Evolutionary conservation across 306 rosid genomes (phyloP), one percentile per base, ranked within the genome.

Genomic region (Pueraria montana): DNA sequence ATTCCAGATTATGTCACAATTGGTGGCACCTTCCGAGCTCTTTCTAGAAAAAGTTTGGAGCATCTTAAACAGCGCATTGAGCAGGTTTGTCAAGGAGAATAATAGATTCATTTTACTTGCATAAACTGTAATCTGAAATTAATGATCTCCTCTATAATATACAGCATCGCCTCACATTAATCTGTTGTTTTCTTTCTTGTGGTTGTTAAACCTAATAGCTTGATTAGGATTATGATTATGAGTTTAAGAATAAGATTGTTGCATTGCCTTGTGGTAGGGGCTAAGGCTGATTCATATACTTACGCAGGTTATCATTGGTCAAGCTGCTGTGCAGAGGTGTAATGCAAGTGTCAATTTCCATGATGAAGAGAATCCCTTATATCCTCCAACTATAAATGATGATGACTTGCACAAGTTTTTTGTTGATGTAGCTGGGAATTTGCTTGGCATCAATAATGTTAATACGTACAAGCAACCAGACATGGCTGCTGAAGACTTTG

Each of bases 1-100:
- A 93, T 95, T 85, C 99, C 99, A 40, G 98, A 95, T 84, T 93
- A 91, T 48, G 99, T 95, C 78, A 86, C 91, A 36, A 89, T 95
- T 71, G 98, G 94, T 4, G 99, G 99, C 77, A 95, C 98, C 63
- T 95, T 95, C 87, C 94, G 97, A 48, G 92, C 95, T 65, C 89
- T 94, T 77, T 77, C 91, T 26, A 74, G 34, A 82, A 83, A 88
- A 71, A 86, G 83, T 65, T 72, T 92, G n/a, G 2, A 53, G 77
- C 89, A 87, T 58, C 95, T 94, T 16, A 84, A 77, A 82, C 88
- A 88, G 46, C 94, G 95, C 6, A 90, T 94, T 77, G 78, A 87
- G 83, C 82, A 92, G 95, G 98, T 94, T 84, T 55, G 36, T 5
- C 18, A 30, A 30, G 34, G 34, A 30, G 34, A 30, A 30, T 4